Conservation (phyloP, 108 stramenopile species). For the Craspedostauros australis region DNA sequence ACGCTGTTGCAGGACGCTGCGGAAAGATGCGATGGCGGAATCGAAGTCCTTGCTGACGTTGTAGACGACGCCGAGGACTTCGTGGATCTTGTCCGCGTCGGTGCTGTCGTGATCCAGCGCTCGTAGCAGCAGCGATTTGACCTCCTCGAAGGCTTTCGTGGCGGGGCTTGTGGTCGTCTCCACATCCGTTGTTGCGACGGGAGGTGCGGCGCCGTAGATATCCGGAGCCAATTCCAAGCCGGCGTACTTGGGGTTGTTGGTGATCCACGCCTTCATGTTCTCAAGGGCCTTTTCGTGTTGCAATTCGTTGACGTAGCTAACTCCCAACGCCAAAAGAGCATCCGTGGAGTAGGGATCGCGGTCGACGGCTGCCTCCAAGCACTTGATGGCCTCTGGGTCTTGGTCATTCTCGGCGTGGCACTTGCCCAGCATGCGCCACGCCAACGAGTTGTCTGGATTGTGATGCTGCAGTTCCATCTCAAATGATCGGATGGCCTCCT, state of each 20-base stretch:
- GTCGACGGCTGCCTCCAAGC: conserved; percentile 85
- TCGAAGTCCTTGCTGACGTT: conserved; percentile 89
- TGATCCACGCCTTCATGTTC: conserved; percentile 87
- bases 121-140: conserved; percentile 72
- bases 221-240: conserved; percentile 69
- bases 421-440: conserved; percentile 88
- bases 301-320: conserved; percentile 92
- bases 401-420: conserved; percentile 93
- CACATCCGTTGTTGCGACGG: neutral
- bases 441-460: conserved; percentile 65
- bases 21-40: conserved; percentile 71
- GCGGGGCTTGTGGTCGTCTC: conserved; percentile 4
- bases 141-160: conserved; percentile 75
- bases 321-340: conserved; percentile 81
- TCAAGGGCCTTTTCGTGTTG: conserved; percentile 74
- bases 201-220: conserved; percentile 41
- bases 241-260: conserved; percentile 91
- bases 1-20: conserved; percentile 54
- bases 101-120: conserved; percentile 64
- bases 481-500: conserved; percentile 78
- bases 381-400: conserved; percentile 85
- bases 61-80: conserved; percentile 90
- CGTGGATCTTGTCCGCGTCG: conserved; percentile 70
- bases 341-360: conserved; percentile 84
- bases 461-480: conserved; percentile 78